Evolutionary conservation across 345 rosid species (phyloP).

Genomic region (Heritiera fomes): DNA sequence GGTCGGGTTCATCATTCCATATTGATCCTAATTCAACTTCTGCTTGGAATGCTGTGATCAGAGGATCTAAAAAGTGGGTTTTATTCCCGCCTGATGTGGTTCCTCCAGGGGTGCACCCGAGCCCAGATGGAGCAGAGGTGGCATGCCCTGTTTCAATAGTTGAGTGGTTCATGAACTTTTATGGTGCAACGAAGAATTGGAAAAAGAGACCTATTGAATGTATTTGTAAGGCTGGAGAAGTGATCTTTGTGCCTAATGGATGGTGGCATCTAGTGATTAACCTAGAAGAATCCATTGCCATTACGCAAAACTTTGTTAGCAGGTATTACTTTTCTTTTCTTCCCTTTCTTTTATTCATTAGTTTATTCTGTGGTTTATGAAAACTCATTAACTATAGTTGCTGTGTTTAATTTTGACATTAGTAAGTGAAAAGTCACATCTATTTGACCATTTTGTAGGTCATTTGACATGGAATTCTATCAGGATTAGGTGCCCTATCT

Average conservation of each 20-base stretch:
- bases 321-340: slow-evolving; percentile 41
- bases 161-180: slow-evolving; percentile 99
- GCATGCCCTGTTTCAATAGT: slow-evolving; percentile 95
- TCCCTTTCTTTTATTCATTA: slow-evolving; percentile 20
- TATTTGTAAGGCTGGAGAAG: slow-evolving; percentile 91
- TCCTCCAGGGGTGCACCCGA: slow-evolving; percentile 97
- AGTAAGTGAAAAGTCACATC: not conserved
- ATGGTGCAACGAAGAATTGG: slow-evolving; percentile 73
- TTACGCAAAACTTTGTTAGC: slow-evolving; percentile 96
- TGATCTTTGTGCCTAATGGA: slow-evolving; percentile 91
- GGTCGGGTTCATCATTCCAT: slow-evolving; percentile 96
- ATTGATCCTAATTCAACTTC: slow-evolving; percentile 99
- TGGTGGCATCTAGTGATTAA: slow-evolving; percentile 99
- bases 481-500: not conserved
- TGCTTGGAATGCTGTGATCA: slow-evolving; percentile 94
- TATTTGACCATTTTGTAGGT: not conserved
- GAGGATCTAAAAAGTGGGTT: slow-evolving; percentile 94
- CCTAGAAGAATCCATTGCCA: slow-evolving; percentile 90
- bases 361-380: not conserved
- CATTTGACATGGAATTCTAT: not conserved
- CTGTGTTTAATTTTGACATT: not conserved
- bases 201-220: slow-evolving; percentile 83
- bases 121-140: slow-evolving; percentile 97
- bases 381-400: not conserved
- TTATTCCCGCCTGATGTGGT: slow-evolving; percentile 89